Base-by-base conservation (phyloP, 345 rosid genomes). In the Gossypium arboreum region DNA sequence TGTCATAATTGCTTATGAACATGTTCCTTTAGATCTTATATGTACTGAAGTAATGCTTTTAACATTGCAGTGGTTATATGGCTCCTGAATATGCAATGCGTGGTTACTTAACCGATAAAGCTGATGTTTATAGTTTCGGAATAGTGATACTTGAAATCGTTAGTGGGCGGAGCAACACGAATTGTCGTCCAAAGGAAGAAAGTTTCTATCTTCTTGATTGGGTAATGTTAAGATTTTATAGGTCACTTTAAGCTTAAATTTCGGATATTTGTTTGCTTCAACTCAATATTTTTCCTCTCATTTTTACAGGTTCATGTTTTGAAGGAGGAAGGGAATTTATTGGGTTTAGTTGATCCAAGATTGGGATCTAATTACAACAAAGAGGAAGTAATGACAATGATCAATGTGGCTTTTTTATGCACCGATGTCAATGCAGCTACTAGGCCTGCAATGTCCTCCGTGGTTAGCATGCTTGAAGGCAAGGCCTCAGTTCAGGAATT, bases 381-480 rank as follows among this genome's bases (percentile, higher is more conserved):
- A 73, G 77, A 74, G 74, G 83, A 89, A 73, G 85, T 83, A 44
- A 76, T 78, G 82, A 60, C 43, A 50, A 82, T 86, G 85, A 84
- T 87, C 73, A 67, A 82, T 64, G 84, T 86, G 20, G 88, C 88
- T 16, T 78, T 89, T 1, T 66, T 81, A 12, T 85, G 93, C 72
- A 73, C 91, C 4, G 78, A 82, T 81, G 79, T 9, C 22, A 77
- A 77, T 73, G 78, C 88, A 0, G 25, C 79, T 1, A 75, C 65
- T 9, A 83, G 93, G 73, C 93, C 93, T 12, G 16, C 87, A 0
- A 85, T 89, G 89, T 84, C 93, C 27, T 74, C 85, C 17, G 91
- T 89, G 2, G 88, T 89, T 47, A 85, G 87, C 75, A 84, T 85
- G 83, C 87, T 87, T 4, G 89, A 89, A 85, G 91, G 89, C 22